These are phyloP conservation scores for Kwoniella botswanensis DNA, from an alignment of 768 basidiomycete genomes.

Conservation along the genomic window DNA sequence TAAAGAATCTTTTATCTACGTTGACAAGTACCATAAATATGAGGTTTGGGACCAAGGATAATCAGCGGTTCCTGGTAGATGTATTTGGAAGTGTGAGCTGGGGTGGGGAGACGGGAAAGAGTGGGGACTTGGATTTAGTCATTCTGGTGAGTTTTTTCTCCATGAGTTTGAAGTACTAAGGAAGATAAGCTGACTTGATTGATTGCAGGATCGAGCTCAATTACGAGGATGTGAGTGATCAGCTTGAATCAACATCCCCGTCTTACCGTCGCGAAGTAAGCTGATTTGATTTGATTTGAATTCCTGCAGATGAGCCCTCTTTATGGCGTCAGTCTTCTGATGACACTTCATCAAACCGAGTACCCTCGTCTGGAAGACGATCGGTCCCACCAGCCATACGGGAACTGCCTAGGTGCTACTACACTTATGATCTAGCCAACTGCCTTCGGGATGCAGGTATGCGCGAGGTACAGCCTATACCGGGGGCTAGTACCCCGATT, in stretches of 20 bases:
- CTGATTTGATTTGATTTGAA: neutral
- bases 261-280: neutral
- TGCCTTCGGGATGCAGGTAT: slow-evolving; percentile 27
- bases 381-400: slow-evolving; percentile 12
- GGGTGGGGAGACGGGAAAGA: slow-evolving; percentile 54
- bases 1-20: slow-evolving; percentile 19
- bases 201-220: slow-evolving; percentile 34
- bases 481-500: slow-evolving; percentile 50
- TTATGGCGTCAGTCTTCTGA: slow-evolving; percentile 31
- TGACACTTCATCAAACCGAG: neutral
- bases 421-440: slow-evolving; percentile 26
- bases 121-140: slow-evolving; percentile 55
- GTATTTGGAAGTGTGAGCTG: slow-evolving; percentile 57
- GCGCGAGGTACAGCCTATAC: slow-evolving; percentile 36
- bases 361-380: neutral
- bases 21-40: slow-evolving; percentile 34
- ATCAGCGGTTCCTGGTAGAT: slow-evolving; percentile 49
- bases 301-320: slow-evolving; percentile 28
- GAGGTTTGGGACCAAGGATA: slow-evolving; percentile 9
- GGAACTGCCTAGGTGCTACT: slow-evolving; percentile 33
- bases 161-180: neutral
- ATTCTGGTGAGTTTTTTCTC: slow-evolving; percentile 35
- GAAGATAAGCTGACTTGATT: slow-evolving; percentile 2
- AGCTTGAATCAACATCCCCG: neutral
- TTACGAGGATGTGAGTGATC: slow-evolving; percentile 49